Base-by-base conservation (phyloP, 169 alveolate genomes). In the Plasmodium ovale region DNA sequence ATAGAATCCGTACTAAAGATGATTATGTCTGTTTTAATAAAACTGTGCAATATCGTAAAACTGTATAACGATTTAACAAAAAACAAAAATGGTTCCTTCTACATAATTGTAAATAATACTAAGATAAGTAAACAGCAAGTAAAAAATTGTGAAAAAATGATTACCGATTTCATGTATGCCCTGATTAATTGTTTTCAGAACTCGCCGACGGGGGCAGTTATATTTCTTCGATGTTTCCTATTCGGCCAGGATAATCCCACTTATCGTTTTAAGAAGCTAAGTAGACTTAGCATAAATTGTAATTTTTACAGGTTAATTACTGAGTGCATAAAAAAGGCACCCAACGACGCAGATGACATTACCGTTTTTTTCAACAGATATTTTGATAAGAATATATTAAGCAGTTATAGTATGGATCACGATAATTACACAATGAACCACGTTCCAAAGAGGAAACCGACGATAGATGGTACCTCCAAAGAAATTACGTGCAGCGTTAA, bases 11-110 rank as follows among this genome's bases (percentile, higher is more conserved):
- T 85, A 16, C 29, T 85, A 44, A 85, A 85, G 69, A 85, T 85
- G 91, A 70, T 85, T 31, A 56, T 85, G 91, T 85, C 91, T n/a
- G 91, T 64, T 67, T 85, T 85, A 62, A 85, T 85, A 33, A 85
- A 85, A 58, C 39, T 85, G 51, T 85, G 91, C 56, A 85, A 85
- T 35, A 85, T 85, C 69, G 87, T 85, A 35, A 69, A 68, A 60
- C 14, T 85, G 62, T 85, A 69, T 72, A 85, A 85, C 19, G 60
- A 70, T 62, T 85, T 85, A 60, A 85, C 87, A 14, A 85, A 69
- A 69, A 85, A 69, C 44, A 25, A 69, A 33, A 69, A 31, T 27
- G 79, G 87, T 5, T 67, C 91, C n/a, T 37, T 85, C 23, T 85
- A 85, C 29, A 54, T 85, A 35, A 58, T 27, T 39, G 42, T 70